A percentile compares a stretch with the other conserved stretches of the same genome.
phyloP scores from a whole-genome alignment of 2,329 filamentous ascomycete genomes.

The Aspergillus alliaceus region DNA sequence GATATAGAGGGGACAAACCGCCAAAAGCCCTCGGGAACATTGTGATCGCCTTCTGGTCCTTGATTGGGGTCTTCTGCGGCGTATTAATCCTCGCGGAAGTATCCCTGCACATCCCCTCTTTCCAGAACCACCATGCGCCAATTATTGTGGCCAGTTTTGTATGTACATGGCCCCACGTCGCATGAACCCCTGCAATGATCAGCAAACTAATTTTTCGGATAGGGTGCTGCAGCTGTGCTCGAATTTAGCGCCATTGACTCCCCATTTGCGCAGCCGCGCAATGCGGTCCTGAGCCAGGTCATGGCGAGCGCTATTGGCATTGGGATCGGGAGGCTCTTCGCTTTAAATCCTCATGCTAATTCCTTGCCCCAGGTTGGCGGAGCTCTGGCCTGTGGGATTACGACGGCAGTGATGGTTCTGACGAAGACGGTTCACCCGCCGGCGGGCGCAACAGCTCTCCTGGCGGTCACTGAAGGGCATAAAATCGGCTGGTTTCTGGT shows the following conservation, averaged over 20 bases:
- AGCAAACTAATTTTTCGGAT: slow-evolving; percentile 7
- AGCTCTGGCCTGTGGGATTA: slow-evolving; percentile 63
- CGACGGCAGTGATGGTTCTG: slow-evolving; percentile 65
- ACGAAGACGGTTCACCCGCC: slow-evolving; percentile 74
- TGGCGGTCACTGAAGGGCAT: slow-evolving; percentile 60
- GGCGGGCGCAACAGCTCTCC: slow-evolving; percentile 70
- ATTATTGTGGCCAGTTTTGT: slow-evolving; percentile 71
- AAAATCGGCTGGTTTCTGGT: slow-evolving; percentile 68
- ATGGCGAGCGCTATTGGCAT: slow-evolving; percentile 63
- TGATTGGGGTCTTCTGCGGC: slow-evolving; percentile 64
- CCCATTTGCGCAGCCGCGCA: slow-evolving; percentile 71
- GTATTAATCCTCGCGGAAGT: slow-evolving; percentile 61
- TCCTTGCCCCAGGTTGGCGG: slow-evolving; percentile 64
- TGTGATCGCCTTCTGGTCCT: slow-evolving; percentile 60
- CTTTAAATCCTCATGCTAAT: slow-evolving; percentile 48
- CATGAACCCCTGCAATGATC: background rate
- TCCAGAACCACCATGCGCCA: slow-evolving; percentile 55
- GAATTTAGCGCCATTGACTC: slow-evolving; percentile 72
- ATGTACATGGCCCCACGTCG: slow-evolving; percentile 34
- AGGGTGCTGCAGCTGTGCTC: slow-evolving; percentile 75
- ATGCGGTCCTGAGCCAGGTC: slow-evolving; percentile 66
- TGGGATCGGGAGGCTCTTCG: slow-evolving; percentile 65
- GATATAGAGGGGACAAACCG: slow-evolving; percentile 51
- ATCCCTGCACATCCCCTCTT: slow-evolving; percentile 54
- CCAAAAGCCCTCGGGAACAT: slow-evolving; percentile 56